These are phyloP conservation scores for Sporobolomyces roseus DNA, from an alignment of 768 basidiomycete species.

Conservation along the genomic window DNA sequence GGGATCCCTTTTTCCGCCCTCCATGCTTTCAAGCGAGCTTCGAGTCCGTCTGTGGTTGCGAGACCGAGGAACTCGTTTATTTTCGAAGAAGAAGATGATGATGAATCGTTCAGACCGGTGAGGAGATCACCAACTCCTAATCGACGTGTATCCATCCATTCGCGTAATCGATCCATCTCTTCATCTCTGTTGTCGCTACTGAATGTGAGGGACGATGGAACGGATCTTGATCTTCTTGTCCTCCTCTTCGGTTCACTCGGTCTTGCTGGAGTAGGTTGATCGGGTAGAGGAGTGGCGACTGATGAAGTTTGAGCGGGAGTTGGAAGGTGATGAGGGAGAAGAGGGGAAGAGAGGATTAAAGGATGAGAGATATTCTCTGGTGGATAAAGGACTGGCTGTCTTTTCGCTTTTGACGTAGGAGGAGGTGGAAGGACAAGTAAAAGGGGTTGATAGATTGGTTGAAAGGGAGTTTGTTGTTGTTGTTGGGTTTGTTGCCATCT, in stretches of 20 bases:
- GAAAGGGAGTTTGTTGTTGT: neutral
- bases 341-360: neutral
- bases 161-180: no score
- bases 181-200: no score
- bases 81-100: no score
- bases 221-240: no score
- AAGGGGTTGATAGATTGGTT: neutral
- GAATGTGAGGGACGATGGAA: no score
- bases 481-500: neutral
- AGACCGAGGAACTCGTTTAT: no score
- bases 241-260: neutral
- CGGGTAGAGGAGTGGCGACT: neutral
- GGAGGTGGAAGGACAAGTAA: neutral
- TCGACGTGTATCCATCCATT: no score
- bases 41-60: no score
- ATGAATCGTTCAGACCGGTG: no score
- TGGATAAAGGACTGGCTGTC: constrained; percentile 14
- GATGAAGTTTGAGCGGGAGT: neutral
- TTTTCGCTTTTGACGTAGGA: neutral
- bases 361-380: constrained; percentile 12
- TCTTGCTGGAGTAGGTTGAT: constrained; percentile 4
- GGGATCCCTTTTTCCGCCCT: no score
- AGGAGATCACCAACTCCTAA: no score
- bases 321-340: neutral
- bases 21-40: no score